These are phyloP conservation scores for Podaxis sp. DNA, from an alignment of 768 basidiomycete species.

Conservation along the genomic window DNA sequence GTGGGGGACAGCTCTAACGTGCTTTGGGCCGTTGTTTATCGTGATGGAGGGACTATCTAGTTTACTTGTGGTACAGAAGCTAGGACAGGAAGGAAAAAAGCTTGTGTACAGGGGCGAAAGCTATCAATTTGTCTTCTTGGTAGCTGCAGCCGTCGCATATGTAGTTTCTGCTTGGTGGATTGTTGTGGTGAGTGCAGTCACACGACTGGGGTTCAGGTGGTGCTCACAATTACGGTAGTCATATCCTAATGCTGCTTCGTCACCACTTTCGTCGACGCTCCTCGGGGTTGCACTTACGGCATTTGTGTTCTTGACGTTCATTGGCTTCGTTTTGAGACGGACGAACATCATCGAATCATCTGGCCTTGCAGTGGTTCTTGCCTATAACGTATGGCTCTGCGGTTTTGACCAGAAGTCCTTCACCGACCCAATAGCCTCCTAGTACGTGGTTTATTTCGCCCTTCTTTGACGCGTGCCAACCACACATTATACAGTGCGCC, in stretches of 20 bases:
- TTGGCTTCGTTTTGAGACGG: conserved; percentile 84
- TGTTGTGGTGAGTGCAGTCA: conserved; percentile 56
- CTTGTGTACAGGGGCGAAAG: conserved; percentile 69
- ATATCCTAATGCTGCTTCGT: conserved; percentile 80
- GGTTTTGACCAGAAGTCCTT: conserved; percentile 76
- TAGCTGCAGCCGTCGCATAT: conserved; percentile 76
- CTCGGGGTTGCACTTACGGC: conserved; percentile 87
- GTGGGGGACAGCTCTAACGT: conserved; percentile 73
- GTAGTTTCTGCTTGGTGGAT: conserved; percentile 88
- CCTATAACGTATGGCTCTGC: conserved; percentile 90
- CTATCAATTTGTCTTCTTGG: conserved; percentile 75
- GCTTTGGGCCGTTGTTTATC: conserved; percentile 78
- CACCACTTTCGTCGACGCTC: conserved; percentile 85
- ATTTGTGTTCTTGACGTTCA: conserved; percentile 86
- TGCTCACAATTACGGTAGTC: conserved; percentile 43
- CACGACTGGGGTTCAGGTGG: not conserved
- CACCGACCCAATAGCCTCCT: conserved; percentile 72
- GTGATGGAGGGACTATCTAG: conserved; percentile 84
- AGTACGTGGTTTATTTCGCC: conserved; percentile 40
- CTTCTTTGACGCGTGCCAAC: conserved; percentile 1
- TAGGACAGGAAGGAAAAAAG: conserved; percentile 75
- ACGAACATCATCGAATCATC: conserved; percentile 94
- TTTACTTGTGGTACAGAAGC: conserved; percentile 76
- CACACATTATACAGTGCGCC: conserved; percentile 53
- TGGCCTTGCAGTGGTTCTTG: conserved; percentile 83